These are phyloP conservation scores for Ascochyta pisi DNA, from an alignment of 2,329 filamentous ascomycete genomes.

Conservation along the genomic window DNA sequence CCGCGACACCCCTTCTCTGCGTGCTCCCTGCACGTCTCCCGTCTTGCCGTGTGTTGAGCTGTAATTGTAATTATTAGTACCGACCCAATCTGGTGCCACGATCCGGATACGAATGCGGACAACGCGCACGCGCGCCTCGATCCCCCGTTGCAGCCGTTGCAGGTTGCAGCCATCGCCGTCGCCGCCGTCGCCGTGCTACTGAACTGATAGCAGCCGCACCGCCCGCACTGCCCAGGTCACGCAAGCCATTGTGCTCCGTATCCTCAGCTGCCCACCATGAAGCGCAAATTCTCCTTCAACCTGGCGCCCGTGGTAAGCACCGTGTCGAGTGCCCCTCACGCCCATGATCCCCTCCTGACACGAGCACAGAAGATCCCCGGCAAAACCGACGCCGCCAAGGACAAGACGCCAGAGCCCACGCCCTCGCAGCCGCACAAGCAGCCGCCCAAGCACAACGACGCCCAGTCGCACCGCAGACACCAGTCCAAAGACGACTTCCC, in stretches of 20 bases:
- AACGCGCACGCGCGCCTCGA: conserved; percentile 12
- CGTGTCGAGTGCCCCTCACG: neutral
- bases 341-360: conserved; percentile 5
- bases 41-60: conserved; percentile 1
- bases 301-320: conserved; percentile 50
- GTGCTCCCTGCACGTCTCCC: neutral
- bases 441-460: conserved; percentile 1
- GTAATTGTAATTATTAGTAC: neutral
- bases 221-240: neutral
- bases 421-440: conserved; percentile 20
- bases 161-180: too few species aligned
- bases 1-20: neutral
- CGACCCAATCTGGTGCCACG: neutral
- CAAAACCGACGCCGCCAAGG: conserved; percentile 40
- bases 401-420: conserved; percentile 37
- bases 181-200: neutral
- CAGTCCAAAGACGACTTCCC: conserved; percentile 41
- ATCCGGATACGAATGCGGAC: conserved; percentile 13
- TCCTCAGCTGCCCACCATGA: conserved; percentile 37
- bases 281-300: conserved; percentile 55
- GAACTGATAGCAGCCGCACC: conserved; percentile 3
- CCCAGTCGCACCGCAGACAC: conserved; percentile 30
- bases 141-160: conserved; percentile 6
- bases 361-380: conserved; percentile 42
- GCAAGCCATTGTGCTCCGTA: neutral